A percentile compares a stretch with the other conserved stretches of the same genome.
Conservation (phyloP, 2,329 filamentous ascomycete species). For the Bipolaris cookei region DNA sequence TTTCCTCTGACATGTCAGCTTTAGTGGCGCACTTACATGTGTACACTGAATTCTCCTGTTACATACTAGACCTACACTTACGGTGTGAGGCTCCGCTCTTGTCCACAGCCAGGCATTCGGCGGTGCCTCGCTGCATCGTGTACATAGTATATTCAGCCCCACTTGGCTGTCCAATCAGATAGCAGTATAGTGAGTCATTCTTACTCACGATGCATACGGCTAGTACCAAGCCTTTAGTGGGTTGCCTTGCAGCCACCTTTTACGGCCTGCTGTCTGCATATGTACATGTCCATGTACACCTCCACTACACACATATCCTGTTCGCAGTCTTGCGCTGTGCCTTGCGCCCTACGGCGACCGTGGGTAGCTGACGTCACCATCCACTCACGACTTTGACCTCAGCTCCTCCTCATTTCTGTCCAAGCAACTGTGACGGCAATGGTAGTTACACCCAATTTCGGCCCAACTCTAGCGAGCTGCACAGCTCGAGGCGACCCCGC, state of each 20-base stretch:
- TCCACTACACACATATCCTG: too few species aligned
- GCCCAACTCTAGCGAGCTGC: neutral
- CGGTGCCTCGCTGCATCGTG: neutral
- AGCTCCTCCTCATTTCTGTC: neutral
- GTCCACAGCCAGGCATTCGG: neutral
- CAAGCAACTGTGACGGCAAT: neutral
- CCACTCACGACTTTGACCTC: neutral
- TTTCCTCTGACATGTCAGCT: too few species aligned
- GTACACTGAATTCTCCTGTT: too few species aligned
- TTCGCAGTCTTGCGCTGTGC: neutral
- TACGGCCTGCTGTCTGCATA: neutral
- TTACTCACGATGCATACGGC: constrained; percentile 15
- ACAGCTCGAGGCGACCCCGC: neutral
- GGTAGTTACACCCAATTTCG: neutral
- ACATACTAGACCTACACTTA: neutral
- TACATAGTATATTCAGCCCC: neutral
- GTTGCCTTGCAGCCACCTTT: neutral
- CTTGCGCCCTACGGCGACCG: neutral
- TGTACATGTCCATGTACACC: neutral
- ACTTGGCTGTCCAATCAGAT: constrained; percentile 8
- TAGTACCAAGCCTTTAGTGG: too few species aligned
- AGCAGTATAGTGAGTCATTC: constrained; percentile 24
- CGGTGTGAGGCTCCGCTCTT: neutral
- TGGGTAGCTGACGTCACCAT: neutral
- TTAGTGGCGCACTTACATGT: too few species aligned